Conservation (phyloP, 768 basidiomycete genomes). For the Gyrodon lividus region DNA sequence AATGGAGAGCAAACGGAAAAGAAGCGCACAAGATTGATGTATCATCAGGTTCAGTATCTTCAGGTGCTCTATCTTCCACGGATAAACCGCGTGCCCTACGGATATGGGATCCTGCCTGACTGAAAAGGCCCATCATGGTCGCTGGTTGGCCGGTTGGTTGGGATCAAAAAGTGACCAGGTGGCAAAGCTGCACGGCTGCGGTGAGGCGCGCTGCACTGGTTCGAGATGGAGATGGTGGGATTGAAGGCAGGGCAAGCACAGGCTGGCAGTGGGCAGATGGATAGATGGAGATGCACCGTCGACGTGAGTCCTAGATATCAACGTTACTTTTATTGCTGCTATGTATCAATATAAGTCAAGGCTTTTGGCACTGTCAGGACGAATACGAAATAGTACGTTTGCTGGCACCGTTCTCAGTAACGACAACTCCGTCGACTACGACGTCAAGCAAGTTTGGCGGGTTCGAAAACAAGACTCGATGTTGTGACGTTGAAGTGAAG, state of each 20-base stretch:
- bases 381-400: too few species aligned
- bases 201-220: conserved; percentile 21
- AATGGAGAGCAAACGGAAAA: conserved; percentile 17
- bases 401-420: too few species aligned
- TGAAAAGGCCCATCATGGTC: conserved; percentile 80
- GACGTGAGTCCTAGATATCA: too few species aligned
- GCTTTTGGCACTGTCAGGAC: too few species aligned
- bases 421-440: too few species aligned
- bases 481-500: too few species aligned
- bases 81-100: conserved; percentile 66
- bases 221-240: neutral
- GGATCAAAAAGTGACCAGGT: neutral
- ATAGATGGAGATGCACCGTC: too few species aligned
- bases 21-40: conserved; percentile 79
- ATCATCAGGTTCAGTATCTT: conserved; percentile 86
- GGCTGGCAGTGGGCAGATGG: too few species aligned
- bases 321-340: too few species aligned
- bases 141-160: conserved; percentile 8
- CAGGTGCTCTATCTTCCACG: conserved; percentile 69
- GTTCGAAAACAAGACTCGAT: too few species aligned
- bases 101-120: conserved; percentile 61
- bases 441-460: too few species aligned
- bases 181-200: conserved; percentile 20
- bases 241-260: neutral
- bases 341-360: too few species aligned